Conservation (phyloP, 139 green algal species). For the Yamagishiella unicocca region DNA sequence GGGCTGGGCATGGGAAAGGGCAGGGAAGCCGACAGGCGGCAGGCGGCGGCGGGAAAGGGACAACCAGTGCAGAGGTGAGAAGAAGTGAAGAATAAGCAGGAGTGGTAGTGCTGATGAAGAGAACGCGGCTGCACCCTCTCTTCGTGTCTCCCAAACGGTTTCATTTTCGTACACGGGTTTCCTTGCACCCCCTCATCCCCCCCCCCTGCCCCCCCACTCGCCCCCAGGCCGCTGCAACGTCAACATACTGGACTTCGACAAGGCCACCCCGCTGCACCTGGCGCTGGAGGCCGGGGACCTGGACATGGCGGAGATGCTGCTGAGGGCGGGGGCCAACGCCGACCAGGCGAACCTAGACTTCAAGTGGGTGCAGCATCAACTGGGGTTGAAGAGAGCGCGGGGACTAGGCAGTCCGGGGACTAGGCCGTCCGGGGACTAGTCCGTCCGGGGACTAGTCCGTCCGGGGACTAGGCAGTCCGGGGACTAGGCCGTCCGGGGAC, state of each 20-base stretch:
- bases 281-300: constrained; percentile 66
- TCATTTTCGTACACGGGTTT: too few relatives aligned
- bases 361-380: constrained; percentile 33
- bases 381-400: too few relatives aligned
- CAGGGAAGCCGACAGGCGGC: background rate
- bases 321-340: constrained; percentile 49
- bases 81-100: too few relatives aligned
- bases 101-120: too few relatives aligned
- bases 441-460: too few relatives aligned
- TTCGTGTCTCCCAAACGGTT: too few relatives aligned
- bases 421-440: too few relatives aligned
- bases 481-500: too few relatives aligned
- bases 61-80: too few relatives aligned
- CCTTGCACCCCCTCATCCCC: background rate
- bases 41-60: background rate
- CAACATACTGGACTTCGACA: constrained; percentile 65
- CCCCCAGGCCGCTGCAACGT: constrained; percentile 46
- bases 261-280: constrained; percentile 63
- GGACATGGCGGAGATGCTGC: constrained; percentile 25
- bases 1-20: background rate
- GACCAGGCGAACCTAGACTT: constrained; percentile 70
- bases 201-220: background rate
- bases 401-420: too few relatives aligned
- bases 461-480: too few relatives aligned
- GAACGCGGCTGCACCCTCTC: too few relatives aligned